Base-by-base conservation (phyloP, 805 yeast species). In the Komagataella mondaviorum region DNA sequence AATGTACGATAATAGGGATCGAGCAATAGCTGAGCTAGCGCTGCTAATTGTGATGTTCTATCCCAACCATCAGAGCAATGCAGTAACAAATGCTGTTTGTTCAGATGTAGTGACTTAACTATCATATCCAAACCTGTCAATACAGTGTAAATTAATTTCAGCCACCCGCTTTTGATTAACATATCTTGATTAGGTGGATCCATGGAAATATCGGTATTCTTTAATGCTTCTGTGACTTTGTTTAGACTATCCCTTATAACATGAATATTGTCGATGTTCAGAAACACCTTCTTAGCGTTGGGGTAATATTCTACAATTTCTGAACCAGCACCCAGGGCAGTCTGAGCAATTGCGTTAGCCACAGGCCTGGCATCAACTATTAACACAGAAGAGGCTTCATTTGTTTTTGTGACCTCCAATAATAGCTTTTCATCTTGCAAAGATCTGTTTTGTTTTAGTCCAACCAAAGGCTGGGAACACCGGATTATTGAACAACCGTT, bases 51-150 rank as follows among this genome's bases (percentile, higher is more conserved):
- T 0, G 97, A 80, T 0, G 99, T 93, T 53, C 99, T 72, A 63
- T 93, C 99, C 99, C 99, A 93, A 1, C 99, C 99, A 69, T 93
- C 99, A 0, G 97, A 88, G 63, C 99, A 93, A 68, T 93, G 99
- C 6, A 93, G 76, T 7, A 93, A 63, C 3, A 91, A 75, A 63
- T 91, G 95, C 17, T 93, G 85, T 55, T 82, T 80, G 64, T 88
- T 88, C 58, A 83, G 78, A 51, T 87, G 86, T 20, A 93, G 75
- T n/a, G 91, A 85, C 60, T 88, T 84, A 23, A 85, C 80, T 48
- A 93, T 77, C 43, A 85, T 74, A 52, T 86, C 90, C 0, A 89
- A 84, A 0, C 95, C 83, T 48, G 81, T 81, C 49, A 93, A 64
- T 43, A 91, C 72, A 18, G 84, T 72, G 8, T 81, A 71, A 2